A percentile compares a stretch with the other conserved stretches of the same genome.
These are phyloP conservation scores for Wickerhamiella cacticola DNA, from an alignment of 805 yeast genomes.

Conservation along the genomic window DNA sequence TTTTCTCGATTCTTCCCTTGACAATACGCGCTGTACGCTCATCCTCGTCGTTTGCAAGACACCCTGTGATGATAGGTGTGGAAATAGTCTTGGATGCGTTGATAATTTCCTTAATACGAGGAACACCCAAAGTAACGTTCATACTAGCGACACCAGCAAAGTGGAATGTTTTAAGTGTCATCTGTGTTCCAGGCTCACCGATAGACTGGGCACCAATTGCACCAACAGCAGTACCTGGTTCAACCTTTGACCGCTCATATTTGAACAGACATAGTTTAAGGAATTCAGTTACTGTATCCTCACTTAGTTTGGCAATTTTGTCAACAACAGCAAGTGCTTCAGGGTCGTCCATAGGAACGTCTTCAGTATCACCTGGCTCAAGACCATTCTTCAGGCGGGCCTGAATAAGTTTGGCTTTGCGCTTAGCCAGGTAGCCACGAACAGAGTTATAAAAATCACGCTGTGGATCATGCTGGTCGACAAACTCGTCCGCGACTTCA, in stretches of 20 bases:
- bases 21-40: constrained; percentile 98
- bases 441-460: constrained; percentile 72
- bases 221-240: constrained; percentile 98
- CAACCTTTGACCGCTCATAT: constrained; percentile 82
- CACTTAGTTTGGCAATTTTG: constrained; percentile 45
- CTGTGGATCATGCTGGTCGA: constrained; percentile 81
- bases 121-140: constrained; percentile 98
- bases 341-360: constrained; percentile 27
- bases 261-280: constrained; percentile 65
- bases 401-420: constrained; percentile 45
- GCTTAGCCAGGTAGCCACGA: constrained; percentile 45
- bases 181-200: constrained; percentile 99
- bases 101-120: constrained; percentile 97
- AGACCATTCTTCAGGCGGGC: constrained; percentile 46
- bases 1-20: constrained; percentile 93
- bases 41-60: constrained; percentile 80
- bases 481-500: constrained; percentile 40
- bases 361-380: constrained; percentile 35
- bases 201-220: constrained; percentile 98
- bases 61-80: constrained; percentile 93
- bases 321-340: constrained; percentile 26
- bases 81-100: constrained; percentile 92
- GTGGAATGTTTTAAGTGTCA: constrained; percentile 94
- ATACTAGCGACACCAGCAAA: constrained; percentile 99
- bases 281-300: constrained; percentile 48